Percentiles rank a stretch among this genome's conserved stretches.
Evolutionary conservation across 2,329 filamentous ascomycete species (phyloP).

Genomic region (Hypoxylon sp.): DNA sequence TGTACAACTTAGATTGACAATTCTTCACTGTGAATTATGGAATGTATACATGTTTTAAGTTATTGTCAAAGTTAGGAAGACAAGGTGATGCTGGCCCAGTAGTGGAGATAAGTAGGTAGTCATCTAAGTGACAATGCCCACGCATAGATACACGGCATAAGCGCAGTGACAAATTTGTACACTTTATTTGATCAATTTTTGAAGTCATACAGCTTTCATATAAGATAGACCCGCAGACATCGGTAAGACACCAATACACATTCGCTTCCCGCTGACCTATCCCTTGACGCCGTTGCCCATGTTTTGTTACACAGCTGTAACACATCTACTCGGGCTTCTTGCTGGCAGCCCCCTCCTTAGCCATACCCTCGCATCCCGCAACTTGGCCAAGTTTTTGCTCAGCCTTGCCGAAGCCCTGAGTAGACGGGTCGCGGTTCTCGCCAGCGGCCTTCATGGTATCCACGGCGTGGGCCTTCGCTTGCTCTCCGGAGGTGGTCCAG

Average conservation of each 20-base stretch:
- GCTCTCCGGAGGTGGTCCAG: conserved; percentile 73
- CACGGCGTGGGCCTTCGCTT: conserved; percentile 72
- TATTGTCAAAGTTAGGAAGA: too few relatives aligned
- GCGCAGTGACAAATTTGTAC: background rate
- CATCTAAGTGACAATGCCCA: background rate
- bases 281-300: conserved; percentile 9
- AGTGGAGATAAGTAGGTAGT: too few relatives aligned
- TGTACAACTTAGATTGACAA: background rate
- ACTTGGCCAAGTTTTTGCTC: conserved; percentile 74
- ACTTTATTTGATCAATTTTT: background rate
- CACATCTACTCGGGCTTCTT: conserved; percentile 46
- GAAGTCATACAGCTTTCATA: background rate
- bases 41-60: too few relatives aligned
- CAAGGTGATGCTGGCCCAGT: too few relatives aligned
- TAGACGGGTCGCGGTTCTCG: conserved; percentile 64
- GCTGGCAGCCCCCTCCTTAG: conserved; percentile 69
- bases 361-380: conserved; percentile 77
- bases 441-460: conserved; percentile 71
- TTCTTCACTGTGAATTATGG: background rate
- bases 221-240: background rate
- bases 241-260: background rate
- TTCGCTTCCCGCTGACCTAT: background rate
- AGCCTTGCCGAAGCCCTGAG: conserved; percentile 69
- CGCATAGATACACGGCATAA: background rate
- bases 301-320: background rate